Base-by-base conservation (phyloP, 495 filamentous ascomycete species). In the Neurospora sp. region DNA sequence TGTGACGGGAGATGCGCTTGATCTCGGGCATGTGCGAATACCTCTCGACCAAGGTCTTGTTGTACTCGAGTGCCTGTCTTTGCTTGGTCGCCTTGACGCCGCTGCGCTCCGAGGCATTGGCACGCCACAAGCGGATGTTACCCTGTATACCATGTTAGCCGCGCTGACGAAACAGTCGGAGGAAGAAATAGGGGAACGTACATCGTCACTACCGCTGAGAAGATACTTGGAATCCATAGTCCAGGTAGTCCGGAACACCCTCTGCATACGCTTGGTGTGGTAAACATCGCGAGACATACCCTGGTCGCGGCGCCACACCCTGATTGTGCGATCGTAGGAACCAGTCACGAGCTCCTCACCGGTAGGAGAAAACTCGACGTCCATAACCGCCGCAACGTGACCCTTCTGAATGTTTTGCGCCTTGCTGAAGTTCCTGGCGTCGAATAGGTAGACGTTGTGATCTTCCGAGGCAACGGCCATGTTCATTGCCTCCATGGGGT, bases 1-100 rank as follows among this genome's bases (percentile, higher is more conserved):
- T 87, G 81, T 99, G 96, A 40, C 94, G 86, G 75, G 89, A 88
- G 81, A 99, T 99, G 65, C 96, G 88, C 72, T 88, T 87, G 74
- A 99, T 93, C 83, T 99, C 94, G 48, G 96, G 96, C 93, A 99
- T 96, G 81, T 99, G 96, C 48, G 87, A 85, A 80, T 95, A 99
- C 70, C 96, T 83, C 78, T 95, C 87, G 77, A 91, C 87, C 61
- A 99, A 84, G 9, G 93, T 89, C 37, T 92, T 89, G 79, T 97
- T 94, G 78, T 98, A 98, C 79, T 98, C 94, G n/a, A 97, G 84
- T 75, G 93, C 91, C 76, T 93, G 88, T 69, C 96, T 85, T 71
- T 98, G 92, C 70, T 89, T 88, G 17, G 92, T 88, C 39, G 89
- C 92, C 84, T 96, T 94, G 77, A 98, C 89, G 20, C 93, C 94